phyloP scores from a whole-genome alignment of 179 eudicot species.

The Spinacia oleracea region DNA sequence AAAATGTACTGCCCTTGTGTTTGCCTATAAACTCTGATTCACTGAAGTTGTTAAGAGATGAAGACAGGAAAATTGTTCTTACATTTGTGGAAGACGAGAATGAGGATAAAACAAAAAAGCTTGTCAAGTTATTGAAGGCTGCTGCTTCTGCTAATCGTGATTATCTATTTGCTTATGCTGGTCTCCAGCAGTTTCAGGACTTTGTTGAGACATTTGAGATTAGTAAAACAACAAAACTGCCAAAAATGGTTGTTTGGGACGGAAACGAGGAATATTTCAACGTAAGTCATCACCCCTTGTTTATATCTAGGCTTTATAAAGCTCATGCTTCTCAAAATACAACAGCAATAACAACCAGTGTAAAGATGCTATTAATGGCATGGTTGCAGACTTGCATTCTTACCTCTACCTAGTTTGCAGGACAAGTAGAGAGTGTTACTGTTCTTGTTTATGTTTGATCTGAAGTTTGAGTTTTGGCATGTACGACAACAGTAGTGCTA shows the following conservation, averaged over 20 bases:
- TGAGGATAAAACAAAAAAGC: conserved; percentile 55
- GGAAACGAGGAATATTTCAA: conserved; percentile 76
- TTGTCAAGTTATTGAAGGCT: conserved; percentile 67
- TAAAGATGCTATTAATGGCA: neutral
- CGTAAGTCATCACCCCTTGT: conserved; percentile 41
- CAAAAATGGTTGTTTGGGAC: conserved; percentile 96
- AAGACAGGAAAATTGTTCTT: conserved; percentile 73
- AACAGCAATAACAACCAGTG: neutral
- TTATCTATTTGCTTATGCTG: conserved; percentile 76
- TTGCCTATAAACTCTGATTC: conserved; percentile 71
- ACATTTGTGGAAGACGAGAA: conserved; percentile 69
- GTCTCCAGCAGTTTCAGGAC: conserved; percentile 67
- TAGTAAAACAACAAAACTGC: conserved; percentile 54
- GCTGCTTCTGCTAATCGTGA: conserved; percentile 98
- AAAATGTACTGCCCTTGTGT: conserved; percentile 70
- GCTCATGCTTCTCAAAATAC: neutral
- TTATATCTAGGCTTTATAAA: neutral
- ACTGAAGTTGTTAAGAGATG: conserved; percentile 64
- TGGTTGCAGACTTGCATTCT: neutral
- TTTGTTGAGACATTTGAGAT: conserved; percentile 79
- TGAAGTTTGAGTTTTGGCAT: neutral
- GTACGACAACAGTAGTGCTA: neutral
- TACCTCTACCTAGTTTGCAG: neutral
- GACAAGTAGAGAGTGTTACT: neutral
- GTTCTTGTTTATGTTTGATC: neutral